Base-by-base conservation (phyloP, 441 rosid species). In the Bruguiera hainesii region DNA sequence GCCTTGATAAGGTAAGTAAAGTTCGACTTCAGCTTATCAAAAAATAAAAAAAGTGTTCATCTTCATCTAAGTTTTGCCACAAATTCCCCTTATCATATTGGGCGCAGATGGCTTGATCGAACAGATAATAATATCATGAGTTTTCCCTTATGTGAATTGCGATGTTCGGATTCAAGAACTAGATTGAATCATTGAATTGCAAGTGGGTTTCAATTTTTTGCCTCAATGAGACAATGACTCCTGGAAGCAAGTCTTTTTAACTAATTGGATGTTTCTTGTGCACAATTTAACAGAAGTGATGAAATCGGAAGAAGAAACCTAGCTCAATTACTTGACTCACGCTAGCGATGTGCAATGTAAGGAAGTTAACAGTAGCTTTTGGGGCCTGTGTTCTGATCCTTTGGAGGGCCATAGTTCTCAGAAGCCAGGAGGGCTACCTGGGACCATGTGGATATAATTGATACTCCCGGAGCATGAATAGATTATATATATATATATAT, bases 311-410 rank as follows among this genome's bases (percentile, higher is more conserved):
- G 21, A 64, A 71, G 62, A 72, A 61, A 42, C 20, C 29, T 18
- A 37, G 62, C 59, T 63, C 75, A 77, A 76, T 85, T 71, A 85
- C 79, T 83, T 57, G 88, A 74, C 71, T 86, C 97, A 88, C 89
- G 92, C 66, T 79, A 74, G 80, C 70, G 87, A 71, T 78, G 83
- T 79, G 88, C 79, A 72, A 71, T 56, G 56, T 20, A 10, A 31
- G 71, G 62, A 56, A 64, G 67, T 35, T 68, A 75, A 71, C 83
- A 71, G 60, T 42, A 49, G 60, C 31, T 62, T 72, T 53, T 77
- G 82, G 85, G 85, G 75, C 83, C 83, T 72, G 71, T 64, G 50
- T 37, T 75, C 78, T 76, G 84, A 71, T 72, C 60, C 72, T 56
- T 61, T 73, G 3, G 16, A 72, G 81, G 75, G 80, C 67, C 80